Evolutionary conservation across 768 basidiomycete genomes (phyloP).

Genomic region (Suillus ampliporus): DNA sequence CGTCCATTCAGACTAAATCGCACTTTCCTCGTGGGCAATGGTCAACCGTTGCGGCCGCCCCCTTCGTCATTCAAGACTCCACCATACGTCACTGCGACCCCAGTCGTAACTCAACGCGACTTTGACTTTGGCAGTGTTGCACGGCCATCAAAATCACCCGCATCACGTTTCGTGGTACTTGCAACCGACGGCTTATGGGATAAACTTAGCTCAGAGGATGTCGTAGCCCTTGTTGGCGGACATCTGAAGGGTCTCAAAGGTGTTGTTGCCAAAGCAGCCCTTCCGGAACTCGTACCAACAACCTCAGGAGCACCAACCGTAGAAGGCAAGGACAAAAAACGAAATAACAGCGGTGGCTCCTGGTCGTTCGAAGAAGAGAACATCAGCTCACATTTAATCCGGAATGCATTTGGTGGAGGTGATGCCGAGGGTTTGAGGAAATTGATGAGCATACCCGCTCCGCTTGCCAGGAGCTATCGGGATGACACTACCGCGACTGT

Average conservation of each 20-base stretch:
- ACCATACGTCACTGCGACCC: conserved; percentile 88
- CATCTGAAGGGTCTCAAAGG: conserved; percentile 77
- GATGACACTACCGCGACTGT: conserved; percentile 90
- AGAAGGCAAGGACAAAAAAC: conserved; percentile 63
- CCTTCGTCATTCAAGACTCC: conserved; percentile 79
- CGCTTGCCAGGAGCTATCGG: conserved; percentile 74
- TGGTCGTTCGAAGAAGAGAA: conserved; percentile 87
- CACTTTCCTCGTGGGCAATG: conserved; percentile 70
- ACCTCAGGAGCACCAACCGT: conserved; percentile 57
- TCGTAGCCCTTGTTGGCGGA: conserved; percentile 85
- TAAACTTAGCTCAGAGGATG: conserved; percentile 78
- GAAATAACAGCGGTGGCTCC: conserved; percentile 46
- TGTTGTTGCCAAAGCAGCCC: conserved; percentile 59
- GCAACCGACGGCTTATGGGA: conserved; percentile 90
- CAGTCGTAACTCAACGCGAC: conserved; percentile 81
- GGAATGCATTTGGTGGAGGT: conserved; percentile 92
- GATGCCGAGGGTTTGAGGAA: conserved; percentile 61
- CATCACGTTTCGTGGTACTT: conserved; percentile 77
- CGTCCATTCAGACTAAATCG: conserved; percentile 54
- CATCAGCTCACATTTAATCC: conserved; percentile 79
- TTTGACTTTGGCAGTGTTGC: conserved; percentile 52
- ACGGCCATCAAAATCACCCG: conserved; percentile 23
- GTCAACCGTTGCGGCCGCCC: conserved; percentile 59
- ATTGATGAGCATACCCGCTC: conserved; percentile 82
- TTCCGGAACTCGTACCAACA: conserved; percentile 62